A percentile compares a stretch with the other conserved stretches of the same genome.
Conservation (phyloP, 2,329 filamentous ascomycete species). For the Aureobasidium sp. region DNA sequence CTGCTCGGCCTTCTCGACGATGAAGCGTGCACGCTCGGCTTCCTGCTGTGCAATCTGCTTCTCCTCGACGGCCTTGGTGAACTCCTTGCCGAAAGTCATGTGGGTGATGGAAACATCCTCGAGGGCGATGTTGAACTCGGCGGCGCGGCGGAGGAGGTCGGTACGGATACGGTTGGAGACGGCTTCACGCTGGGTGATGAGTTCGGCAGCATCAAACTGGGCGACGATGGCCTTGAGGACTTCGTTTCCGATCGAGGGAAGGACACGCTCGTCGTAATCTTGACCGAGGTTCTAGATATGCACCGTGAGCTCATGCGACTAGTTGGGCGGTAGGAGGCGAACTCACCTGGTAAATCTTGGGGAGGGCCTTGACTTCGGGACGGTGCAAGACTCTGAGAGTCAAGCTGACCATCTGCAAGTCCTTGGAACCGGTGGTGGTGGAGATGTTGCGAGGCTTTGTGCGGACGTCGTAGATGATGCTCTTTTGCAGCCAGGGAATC, state of each 20-base stretch:
- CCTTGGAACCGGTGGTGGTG: slow-evolving; percentile 96
- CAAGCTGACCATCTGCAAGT: slow-evolving; percentile 99
- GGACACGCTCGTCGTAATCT: slow-evolving; percentile 76
- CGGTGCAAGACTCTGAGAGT: slow-evolving; percentile 91
- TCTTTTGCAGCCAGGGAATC: slow-evolving; percentile 88
- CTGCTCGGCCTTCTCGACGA: slow-evolving; percentile 97
- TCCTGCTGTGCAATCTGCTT: slow-evolving; percentile 99
- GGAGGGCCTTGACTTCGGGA: slow-evolving; percentile 83
- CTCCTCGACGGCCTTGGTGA: slow-evolving; percentile 97
- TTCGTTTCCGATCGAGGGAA: slow-evolving; percentile 47
- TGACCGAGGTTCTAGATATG: slow-evolving; percentile 75
- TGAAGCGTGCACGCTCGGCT: slow-evolving; percentile 92
- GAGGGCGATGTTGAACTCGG: slow-evolving; percentile 97
- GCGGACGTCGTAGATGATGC: slow-evolving; percentile 91
- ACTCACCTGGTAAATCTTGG: slow-evolving; percentile 94
- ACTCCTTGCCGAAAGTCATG: slow-evolving; percentile 99
- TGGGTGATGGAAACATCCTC: slow-evolving; percentile 99
- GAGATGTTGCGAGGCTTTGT: slow-evolving; percentile 96
- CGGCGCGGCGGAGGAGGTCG: slow-evolving; percentile 83
- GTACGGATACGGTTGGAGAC: slow-evolving; percentile 89
- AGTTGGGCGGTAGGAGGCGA: background rate
- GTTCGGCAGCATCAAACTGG: slow-evolving; percentile 45
- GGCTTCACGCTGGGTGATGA: slow-evolving; percentile 97
- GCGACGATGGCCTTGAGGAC: slow-evolving; percentile 47
- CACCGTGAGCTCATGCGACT: background rate